Percentiles rank a stretch among this genome's conserved stretches.
These are phyloP conservation scores for Quercus variabilis DNA, from an alignment of 306 rosid genomes.

Conservation along the genomic window DNA sequence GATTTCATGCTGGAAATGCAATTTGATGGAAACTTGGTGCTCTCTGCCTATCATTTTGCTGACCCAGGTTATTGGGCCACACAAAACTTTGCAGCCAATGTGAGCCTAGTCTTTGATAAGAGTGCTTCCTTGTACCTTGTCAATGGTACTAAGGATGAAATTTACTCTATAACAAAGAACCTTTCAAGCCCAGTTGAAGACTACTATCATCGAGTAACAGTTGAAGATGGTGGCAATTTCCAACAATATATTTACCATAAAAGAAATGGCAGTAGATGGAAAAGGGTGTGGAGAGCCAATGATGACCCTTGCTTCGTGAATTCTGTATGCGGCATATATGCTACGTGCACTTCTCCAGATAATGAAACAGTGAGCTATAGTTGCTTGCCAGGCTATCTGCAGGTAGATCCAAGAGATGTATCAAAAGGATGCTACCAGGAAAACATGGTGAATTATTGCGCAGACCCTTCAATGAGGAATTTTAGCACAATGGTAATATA, in stretches of 20 bases:
- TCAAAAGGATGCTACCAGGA: conserved; percentile 25
- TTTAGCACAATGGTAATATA: not conserved
- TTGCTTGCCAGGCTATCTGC: conserved; percentile 20
- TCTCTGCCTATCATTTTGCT: conserved; percentile 9
- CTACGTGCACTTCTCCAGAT: conserved; percentile 29
- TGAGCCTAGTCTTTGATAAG: conserved; percentile 16
- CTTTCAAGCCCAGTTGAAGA: conserved; percentile 20
- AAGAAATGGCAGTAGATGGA: conserved; percentile 26
- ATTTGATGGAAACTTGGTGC: conserved; percentile 12
- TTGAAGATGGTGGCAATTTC: conserved; percentile 28
- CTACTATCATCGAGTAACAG: conserved; percentile 25
- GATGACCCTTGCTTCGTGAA: conserved; percentile 24
- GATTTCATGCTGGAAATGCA: conserved; percentile 19
- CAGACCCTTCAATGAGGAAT: not conserved
- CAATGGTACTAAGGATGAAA: not conserved
- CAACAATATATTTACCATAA: conserved; percentile 26
- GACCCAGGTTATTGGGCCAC: conserved; percentile 28
- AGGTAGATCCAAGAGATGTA: conserved; percentile 9
- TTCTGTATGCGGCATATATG: conserved; percentile 26
- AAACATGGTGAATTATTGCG: conserved; percentile 15
- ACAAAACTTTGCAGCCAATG: not conserved
- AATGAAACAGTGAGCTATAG: conserved; percentile 20
- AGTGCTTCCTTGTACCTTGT: conserved; percentile 10
- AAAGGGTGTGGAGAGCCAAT: conserved; percentile 26
- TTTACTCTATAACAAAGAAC: not conserved